These are phyloP conservation scores for Yamadazyma atlantica DNA, from an alignment of 1,139 yeast species.

Conservation along the genomic window DNA sequence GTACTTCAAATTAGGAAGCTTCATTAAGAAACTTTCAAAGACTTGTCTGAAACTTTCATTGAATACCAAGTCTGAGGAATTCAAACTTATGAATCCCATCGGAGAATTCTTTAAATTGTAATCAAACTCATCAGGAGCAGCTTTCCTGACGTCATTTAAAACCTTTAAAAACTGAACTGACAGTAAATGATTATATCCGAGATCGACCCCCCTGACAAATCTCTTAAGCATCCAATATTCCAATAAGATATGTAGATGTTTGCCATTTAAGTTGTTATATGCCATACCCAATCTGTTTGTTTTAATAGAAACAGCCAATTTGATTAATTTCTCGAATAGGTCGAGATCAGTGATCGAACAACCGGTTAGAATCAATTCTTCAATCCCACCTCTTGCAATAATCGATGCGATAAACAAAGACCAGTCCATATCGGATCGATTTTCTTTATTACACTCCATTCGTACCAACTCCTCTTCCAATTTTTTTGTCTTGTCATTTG, in stretches of 20 bases:
- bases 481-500: constrained; percentile 19
- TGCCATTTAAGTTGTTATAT: constrained; percentile 54
- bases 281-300: constrained; percentile 67
- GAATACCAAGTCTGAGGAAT: constrained; percentile 58
- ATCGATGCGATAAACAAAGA: constrained; percentile 65
- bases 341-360: constrained; percentile 60
- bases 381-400: constrained; percentile 69
- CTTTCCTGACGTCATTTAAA: constrained; percentile 23
- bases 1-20: constrained; percentile 56
- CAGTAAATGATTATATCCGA: constrained; percentile 69
- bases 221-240: constrained; percentile 38
- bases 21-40: constrained; percentile 32
- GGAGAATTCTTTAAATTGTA: constrained; percentile 27
- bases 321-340: constrained; percentile 57
- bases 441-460: constrained; percentile 58
- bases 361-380: constrained; percentile 68
- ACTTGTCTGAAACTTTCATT: constrained; percentile 31
- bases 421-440: constrained; percentile 79
- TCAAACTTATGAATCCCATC: constrained; percentile 64
- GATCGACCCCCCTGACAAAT: constrained; percentile 56
- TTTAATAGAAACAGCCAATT: constrained; percentile 49
- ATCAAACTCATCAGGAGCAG: constrained; percentile 17
- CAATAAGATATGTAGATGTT: constrained; percentile 51
- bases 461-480: constrained; percentile 38
- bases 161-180: constrained; percentile 28